Base-by-base conservation (phyloP, 352 stramenopile species). In the Pythium vanterpoolii region DNA sequence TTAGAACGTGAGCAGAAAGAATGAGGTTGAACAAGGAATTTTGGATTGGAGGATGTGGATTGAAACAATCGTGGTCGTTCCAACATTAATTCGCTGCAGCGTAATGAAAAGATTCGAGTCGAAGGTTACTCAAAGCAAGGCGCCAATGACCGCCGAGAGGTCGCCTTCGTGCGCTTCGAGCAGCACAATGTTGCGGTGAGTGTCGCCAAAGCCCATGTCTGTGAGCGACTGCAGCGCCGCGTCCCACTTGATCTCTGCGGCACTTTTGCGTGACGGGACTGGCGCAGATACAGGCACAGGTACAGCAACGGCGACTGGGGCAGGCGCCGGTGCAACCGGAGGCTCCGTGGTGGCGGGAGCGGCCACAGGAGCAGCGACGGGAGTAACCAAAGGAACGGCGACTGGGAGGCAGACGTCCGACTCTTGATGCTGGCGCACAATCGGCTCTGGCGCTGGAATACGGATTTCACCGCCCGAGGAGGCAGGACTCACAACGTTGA, bases 191-290 rank as follows among this genome's bases (percentile, higher is more conserved):
- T 86, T 90, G 62, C 64, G 72, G 10, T 74, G 43, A 9, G 72
- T 75, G 58, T 92, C 74, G 33, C 62, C 66, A 42, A 93, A 93
- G 28, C 84, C 82, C 84, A 93, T 93, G 33, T 89, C 76, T 1
- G 51, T 68, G 30, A 93, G 64, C 23, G 68, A 60, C 42, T 76
- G 59, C 39, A 90, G 68, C 34, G 85, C 60, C 21, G 57, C 63
- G 0, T 60, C 50, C 78, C 76, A 91, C 53, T 71, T 73, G 46
- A 76, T 46, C 28, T 87, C 72, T 8, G 79, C 68, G 5, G 82
- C 66, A 11, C 48, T 77, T 28, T 61, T 58, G 18, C 39, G 42
- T 18, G 46, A 43, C 4, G n/a, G 26, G 2, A 26, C 48, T 11
- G 48, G 48, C 5, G 42, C n/a, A 28, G 42, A n/a, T 5, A 26